Base-by-base conservation (phyloP, 306 rosid genomes). In the Coriaria nepalensis region DNA sequence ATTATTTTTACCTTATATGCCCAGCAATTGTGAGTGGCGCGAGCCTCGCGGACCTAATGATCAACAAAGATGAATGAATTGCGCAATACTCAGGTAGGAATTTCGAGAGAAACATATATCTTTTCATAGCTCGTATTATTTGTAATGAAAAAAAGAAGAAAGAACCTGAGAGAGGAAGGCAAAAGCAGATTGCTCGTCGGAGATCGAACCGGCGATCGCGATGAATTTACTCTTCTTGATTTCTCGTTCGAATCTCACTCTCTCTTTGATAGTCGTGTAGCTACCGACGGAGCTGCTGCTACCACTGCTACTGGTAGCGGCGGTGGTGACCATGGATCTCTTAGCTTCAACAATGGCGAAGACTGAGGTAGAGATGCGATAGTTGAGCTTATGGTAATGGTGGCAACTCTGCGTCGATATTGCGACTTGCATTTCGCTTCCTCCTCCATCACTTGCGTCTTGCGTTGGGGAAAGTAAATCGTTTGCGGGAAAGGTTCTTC, bases 11-110 rank as follows among this genome's bases (percentile, higher is more conserved):
- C 96, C 96, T 83, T 77, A 55, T 80, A 87, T 32, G 96, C 94
- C 94, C 96, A 87, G 59, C 93, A 83, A 68, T 83, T 88, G 53
- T 88, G 96, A 45, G 87, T 83, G 37, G 96, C 96, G 33, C 78
- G 76, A 2, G 82, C 78, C 62, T 88, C 93, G 59, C 76, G 73
- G 6, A 83, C 96, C 96, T 87, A 59, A 45, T 12, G 57, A 52
- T 14, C 8, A 68, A 60, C 33, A 9, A 45, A 45, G 13, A 34
- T 10, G 9, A 54, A 33, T 20, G 29, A 20, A 20, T 20, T 20
- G 29, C 2, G 29, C 29, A 20, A 20, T 20, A 20, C 29, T 20
- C 29, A 20, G 29, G 29, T 20, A 20, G 29, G 29, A 20, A 20
- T 20, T 20, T 20, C 29, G 29, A 20, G 29, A 3, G 29, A 20